Evolutionary conservation across 768 basidiomycete species (phyloP), one percentile per base, ranked within the genome.

Genomic region (Naganishia friedmannii): DNA sequence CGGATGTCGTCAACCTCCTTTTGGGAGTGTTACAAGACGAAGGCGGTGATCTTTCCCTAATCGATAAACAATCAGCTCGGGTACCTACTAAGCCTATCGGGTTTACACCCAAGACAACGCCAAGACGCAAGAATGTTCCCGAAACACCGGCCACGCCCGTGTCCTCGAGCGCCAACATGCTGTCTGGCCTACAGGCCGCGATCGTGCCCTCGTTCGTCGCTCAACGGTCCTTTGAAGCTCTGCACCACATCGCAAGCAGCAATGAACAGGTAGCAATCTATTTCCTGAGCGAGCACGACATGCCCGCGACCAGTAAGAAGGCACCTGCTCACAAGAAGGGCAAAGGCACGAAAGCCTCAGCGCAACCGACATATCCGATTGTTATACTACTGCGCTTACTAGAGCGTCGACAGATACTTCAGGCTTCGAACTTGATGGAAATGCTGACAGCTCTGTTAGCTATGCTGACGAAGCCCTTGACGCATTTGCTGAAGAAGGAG

Each of bases 1-100:
- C 87, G 6, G 96, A 99, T 74, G 84, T 98, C 28, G 91, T 99
- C 85, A 96, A 94, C 77, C 86, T 97, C 17, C 86, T 99, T 26
- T 85, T 99, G n/a, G 89, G 87, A 71, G 92, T 98, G 72, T 83
- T 98, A 7, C 93, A 98, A 80, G 96, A 95, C 74, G 95, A 95
- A 17, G 89, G 93, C 2, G 92, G 91, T 21, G 96, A 98, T 80
- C 85, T 95, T 31, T 88, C 89, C 1, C 88, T 90, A 1, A 91
- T 97, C 26, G 96, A 98, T 82, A 39, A 57, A 28, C 65, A 63
- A 31, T 39, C 55, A 13, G 48, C 91, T 89, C 77, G 93, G 91
- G 77, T 94, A 96, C 80, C 86, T 92, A 2, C 93, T 94, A 78
- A 87, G 94, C 88, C 90, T 90, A 0, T 85, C 94, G 83, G 80